A percentile compares a stretch with the other conserved stretches of the same genome.
Evolutionary conservation across 768 basidiomycete species (phyloP).

Genomic region (Leccinum variicolor): DNA sequence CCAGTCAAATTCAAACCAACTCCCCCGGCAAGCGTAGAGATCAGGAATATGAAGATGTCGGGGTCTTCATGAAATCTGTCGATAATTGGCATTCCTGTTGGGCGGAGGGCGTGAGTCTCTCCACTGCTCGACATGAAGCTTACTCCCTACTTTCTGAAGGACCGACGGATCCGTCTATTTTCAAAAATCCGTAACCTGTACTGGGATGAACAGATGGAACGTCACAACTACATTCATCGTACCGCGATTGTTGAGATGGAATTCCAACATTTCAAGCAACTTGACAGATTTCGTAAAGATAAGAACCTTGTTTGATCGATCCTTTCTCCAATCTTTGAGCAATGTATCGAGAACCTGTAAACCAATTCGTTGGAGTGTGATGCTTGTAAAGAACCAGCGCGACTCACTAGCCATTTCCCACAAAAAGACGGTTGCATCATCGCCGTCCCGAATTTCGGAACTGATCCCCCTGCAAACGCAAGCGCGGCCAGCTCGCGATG

Average conservation of each 20-base stretch:
- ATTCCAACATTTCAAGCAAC: conserved; percentile 80
- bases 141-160: conserved; percentile 57
- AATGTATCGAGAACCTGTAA: conserved; percentile 64
- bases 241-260: conserved; percentile 63
- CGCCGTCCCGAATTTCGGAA: conserved; percentile 59
- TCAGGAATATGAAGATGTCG: conserved; percentile 75
- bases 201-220: neutral
- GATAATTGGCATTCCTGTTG: conserved; percentile 77
- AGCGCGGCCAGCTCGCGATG: conserved; percentile 59
- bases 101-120: neutral
- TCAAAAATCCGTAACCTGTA: conserved; percentile 59
- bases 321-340: conserved; percentile 64
- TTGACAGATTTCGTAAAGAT: conserved; percentile 94
- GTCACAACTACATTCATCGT: neutral
- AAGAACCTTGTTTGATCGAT: conserved; percentile 77
- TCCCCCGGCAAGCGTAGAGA: conserved; percentile 89
- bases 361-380: neutral
- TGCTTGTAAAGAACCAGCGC: neutral
- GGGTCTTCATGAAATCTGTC: conserved; percentile 78
- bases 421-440: conserved; percentile 66
- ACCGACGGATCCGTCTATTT: conserved; percentile 76
- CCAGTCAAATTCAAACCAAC: conserved; percentile 88
- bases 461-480: conserved; percentile 56
- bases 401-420: conserved; percentile 81
- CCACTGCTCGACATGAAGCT: neutral